phyloP scores from a whole-genome alignment of 2,329 filamentous ascomycete genomes.

The Ampelomyces quisqualis region DNA sequence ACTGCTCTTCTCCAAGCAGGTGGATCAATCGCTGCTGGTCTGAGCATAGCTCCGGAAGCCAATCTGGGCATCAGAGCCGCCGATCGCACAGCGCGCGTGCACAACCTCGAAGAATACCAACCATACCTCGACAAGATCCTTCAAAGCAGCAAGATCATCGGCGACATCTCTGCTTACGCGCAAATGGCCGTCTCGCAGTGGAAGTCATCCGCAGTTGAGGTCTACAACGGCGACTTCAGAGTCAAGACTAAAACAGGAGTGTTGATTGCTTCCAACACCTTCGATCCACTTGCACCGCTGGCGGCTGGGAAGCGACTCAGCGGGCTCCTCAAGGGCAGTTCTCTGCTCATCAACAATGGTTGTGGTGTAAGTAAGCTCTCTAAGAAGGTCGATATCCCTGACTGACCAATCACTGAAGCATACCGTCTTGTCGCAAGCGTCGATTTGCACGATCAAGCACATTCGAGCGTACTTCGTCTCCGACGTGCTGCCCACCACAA shows the following conservation, averaged over 20 bases:
- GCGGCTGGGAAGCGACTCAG: slow-evolving; percentile 6
- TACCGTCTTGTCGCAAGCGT: background rate
- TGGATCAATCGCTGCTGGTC: background rate
- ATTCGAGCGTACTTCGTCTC: background rate
- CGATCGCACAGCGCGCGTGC: slow-evolving; percentile 3
- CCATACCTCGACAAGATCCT: background rate
- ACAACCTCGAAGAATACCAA: slow-evolving; percentile 1
- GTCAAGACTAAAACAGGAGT: slow-evolving; percentile 13
- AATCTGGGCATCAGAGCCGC: slow-evolving; percentile 3
- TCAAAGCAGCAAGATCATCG: slow-evolving; percentile 2
- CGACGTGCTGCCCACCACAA: background rate
- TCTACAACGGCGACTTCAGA: slow-evolving; percentile 11
- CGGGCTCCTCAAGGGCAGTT: slow-evolving; percentile 9
- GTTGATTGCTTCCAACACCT: slow-evolving; percentile 7
- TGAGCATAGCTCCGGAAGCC: background rate
- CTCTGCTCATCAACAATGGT: slow-evolving; percentile 14
- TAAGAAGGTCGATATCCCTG: background rate
- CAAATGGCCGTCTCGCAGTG: slow-evolving; percentile 9
- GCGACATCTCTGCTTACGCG: background rate
- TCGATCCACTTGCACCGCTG: slow-evolving; percentile 10
- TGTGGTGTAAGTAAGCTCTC: slow-evolving; percentile 7
- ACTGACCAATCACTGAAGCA: background rate
- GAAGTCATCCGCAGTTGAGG: slow-evolving; percentile 7
- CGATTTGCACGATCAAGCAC: background rate
- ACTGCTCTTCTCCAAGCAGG: background rate